Evolutionary conservation across 2,329 filamentous ascomycete genomes (phyloP).

Genomic region (Fusarium xylarioides): DNA sequence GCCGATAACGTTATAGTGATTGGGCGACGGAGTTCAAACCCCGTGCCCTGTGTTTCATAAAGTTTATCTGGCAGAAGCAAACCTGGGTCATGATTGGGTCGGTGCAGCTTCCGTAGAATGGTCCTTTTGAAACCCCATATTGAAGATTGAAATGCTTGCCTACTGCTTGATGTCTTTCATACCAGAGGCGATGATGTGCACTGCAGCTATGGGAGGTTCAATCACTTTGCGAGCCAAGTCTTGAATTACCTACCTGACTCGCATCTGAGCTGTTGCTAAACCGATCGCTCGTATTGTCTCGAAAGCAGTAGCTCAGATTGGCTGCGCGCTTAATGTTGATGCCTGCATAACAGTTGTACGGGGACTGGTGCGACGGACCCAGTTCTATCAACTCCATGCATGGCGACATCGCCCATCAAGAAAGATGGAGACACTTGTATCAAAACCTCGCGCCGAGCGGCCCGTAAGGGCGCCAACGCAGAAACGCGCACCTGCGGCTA

Average conservation of each 20-base stretch:
- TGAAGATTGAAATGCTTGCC: not conserved
- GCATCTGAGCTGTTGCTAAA: not conserved
- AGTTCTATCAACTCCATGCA: conserved; percentile 22
- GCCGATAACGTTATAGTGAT: not conserved
- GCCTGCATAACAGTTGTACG: conserved; percentile 21
- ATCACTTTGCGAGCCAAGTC: not conserved
- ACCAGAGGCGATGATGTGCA: not conserved
- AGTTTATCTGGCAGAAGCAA: not conserved
- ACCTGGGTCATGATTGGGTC: not conserved
- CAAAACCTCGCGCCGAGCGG: conserved; percentile 32
- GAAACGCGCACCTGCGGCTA: conserved; percentile 30
- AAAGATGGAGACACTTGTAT: conserved; percentile 32
- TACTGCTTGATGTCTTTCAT: not conserved
- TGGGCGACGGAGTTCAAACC: not conserved
- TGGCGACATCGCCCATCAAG: conserved; percentile 33
- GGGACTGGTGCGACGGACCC: conserved; percentile 15
- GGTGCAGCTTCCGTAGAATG: not conserved
- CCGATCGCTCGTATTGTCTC: not conserved
- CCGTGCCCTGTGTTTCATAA: not conserved
- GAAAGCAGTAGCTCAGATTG: not conserved
- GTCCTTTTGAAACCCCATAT: not conserved
- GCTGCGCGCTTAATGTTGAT: conserved; percentile 10
- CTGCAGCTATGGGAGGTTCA: not conserved
- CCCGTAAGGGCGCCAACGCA: conserved; percentile 25
- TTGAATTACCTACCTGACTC: not conserved